Conservation (phyloP, 352 stramenopile genomes). For the Globisporangium nagaii region DNA sequence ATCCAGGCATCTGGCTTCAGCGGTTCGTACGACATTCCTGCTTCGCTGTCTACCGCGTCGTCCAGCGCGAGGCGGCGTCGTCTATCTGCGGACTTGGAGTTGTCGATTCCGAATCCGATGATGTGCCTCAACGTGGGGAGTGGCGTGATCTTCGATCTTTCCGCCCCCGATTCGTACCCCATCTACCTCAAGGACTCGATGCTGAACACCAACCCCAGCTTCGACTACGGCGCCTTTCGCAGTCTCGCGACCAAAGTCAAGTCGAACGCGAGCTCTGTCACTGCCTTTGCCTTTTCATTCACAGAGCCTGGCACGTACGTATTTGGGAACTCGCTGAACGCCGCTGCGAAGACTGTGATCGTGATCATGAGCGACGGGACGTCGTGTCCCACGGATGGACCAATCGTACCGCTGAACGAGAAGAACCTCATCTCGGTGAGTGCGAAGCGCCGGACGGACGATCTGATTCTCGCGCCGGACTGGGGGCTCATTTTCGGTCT, state of each 20-base stretch:
- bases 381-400: slow-evolving; percentile 66
- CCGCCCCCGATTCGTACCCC: slow-evolving; percentile 69
- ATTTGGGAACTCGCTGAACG: slow-evolving; percentile 80
- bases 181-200: slow-evolving; percentile 94
- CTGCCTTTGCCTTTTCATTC: slow-evolving; percentile 88
- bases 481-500: slow-evolving; percentile 82
- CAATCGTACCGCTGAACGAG: slow-evolving; percentile 81
- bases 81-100: slow-evolving; percentile 1
- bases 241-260: slow-evolving; percentile 56
- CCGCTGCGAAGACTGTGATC: slow-evolving; percentile 65
- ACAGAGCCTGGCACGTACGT: slow-evolving; percentile 82
- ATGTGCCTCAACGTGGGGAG: slow-evolving; percentile 76
- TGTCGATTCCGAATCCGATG: slow-evolving; percentile 79
- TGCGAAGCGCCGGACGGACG: slow-evolving; percentile 63
- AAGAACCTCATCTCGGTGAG: slow-evolving; percentile 85
- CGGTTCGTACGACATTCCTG: slow-evolving; percentile 57
- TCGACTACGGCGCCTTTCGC: slow-evolving; percentile 88
- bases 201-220: slow-evolving; percentile 91
- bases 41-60: slow-evolving; percentile 12
- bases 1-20: slow-evolving; percentile 47
- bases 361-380: slow-evolving; percentile 75
- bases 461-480: slow-evolving; percentile 86
- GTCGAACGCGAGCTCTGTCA: slow-evolving; percentile 49
- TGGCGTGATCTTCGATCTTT: slow-evolving; percentile 88
- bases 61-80: slow-evolving; percentile 5